Evolutionary conservation across 495 filamentous ascomycete species (phyloP).

Genomic region (Cryomyces minteri): DNA sequence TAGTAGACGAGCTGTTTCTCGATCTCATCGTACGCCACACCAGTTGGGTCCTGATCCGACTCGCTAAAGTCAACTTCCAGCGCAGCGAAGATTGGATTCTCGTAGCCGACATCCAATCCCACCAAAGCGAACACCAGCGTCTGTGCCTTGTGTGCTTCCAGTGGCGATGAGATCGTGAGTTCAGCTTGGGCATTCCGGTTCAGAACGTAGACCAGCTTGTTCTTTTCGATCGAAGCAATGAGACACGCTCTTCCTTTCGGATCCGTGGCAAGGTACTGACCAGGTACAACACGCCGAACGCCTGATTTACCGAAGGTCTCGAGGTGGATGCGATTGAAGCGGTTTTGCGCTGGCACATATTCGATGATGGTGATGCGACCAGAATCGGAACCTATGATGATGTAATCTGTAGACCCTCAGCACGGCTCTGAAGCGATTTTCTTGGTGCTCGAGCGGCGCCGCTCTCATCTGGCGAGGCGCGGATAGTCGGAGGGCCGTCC

Average conservation of each 20-base stretch:
- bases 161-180: conserved; percentile 85
- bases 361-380: conserved; percentile 89
- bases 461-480: neutral
- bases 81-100: conserved; percentile 89
- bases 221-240: conserved; percentile 91
- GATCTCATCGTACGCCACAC: conserved; percentile 57
- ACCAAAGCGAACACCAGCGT: conserved; percentile 76
- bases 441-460: conserved; percentile 2
- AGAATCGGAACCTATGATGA: conserved; percentile 88
- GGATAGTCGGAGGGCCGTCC: conserved; percentile 21
- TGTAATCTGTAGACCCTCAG: conserved; percentile 71
- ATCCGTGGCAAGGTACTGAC: conserved; percentile 86
- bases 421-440: conserved; percentile 22
- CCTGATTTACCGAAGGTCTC: conserved; percentile 98
- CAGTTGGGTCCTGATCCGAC: conserved; percentile 77
- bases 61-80: conserved; percentile 89
- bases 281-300: conserved; percentile 82
- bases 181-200: conserved; percentile 90
- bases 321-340: conserved; percentile 74
- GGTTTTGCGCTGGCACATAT: conserved; percentile 72
- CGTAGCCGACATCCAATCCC: conserved; percentile 84
- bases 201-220: conserved; percentile 96
- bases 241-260: conserved; percentile 90
- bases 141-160: conserved; percentile 96
- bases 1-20: conserved; percentile 94